A percentile compares a stretch with the other conserved stretches of the same genome.
These are phyloP conservation scores for Talaromyces sp. DNA, from an alignment of 2,329 filamentous ascomycete species.

Conservation along the genomic window DNA sequence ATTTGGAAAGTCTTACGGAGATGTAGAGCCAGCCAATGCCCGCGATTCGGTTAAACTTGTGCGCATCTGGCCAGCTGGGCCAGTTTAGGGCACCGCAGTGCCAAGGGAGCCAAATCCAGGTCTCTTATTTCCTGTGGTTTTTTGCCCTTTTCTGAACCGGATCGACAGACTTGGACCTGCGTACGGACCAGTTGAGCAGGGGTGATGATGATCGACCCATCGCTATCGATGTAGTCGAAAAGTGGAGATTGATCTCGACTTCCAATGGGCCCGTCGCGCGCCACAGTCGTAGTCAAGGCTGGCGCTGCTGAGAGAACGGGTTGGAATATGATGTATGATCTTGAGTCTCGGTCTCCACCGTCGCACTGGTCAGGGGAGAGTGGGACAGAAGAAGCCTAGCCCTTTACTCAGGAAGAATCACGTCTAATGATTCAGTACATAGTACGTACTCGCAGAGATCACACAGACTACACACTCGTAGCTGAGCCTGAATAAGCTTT, in stretches of 20 bases:
- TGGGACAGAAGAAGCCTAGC: not conserved
- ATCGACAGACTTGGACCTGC: constrained; percentile 14
- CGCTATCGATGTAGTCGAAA: constrained; percentile 12
- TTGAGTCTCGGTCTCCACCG: constrained; percentile 12
- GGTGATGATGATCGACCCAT: constrained; percentile 18
- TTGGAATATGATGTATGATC: constrained; percentile 10
- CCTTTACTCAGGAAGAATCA: not conserved
- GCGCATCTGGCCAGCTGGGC: constrained; percentile 7
- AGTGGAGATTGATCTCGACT: constrained; percentile 12
- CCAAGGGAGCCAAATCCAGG: not conserved
- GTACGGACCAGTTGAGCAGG: constrained; percentile 13
- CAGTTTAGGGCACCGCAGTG: constrained; percentile 2
- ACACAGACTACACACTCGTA: not conserved
- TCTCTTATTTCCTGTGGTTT: not conserved
- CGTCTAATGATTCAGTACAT: not conserved
- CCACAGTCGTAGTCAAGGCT: constrained; percentile 12
- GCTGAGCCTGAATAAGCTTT: not conserved
- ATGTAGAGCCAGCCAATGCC: not conserved
- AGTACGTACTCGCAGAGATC: not conserved
- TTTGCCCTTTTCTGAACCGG: constrained; percentile 4
- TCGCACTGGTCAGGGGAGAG: constrained; percentile 4
- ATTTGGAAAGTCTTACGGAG: constrained; percentile 1
- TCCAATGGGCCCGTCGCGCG: constrained; percentile 8
- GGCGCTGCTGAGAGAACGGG: constrained; percentile 1
- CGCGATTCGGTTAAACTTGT: not conserved